Conservation (phyloP, 768 basidiomycete species). For the Naganishia vishniacii region DNA sequence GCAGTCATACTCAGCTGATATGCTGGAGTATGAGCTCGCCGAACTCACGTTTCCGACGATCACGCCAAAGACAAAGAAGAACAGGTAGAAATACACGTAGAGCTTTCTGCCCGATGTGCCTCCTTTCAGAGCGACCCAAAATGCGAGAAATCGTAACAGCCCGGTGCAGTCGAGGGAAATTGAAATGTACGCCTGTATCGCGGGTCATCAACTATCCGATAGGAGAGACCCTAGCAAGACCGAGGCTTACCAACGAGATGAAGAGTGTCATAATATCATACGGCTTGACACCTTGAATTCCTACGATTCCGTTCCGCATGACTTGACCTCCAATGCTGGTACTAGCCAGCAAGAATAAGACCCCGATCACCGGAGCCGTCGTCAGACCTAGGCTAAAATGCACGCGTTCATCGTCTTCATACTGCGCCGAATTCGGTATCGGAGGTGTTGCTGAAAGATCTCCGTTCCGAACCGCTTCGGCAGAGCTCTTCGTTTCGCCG, state of each 20-base stretch:
- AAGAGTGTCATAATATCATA: slow-evolving; percentile 92
- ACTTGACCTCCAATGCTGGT: slow-evolving; percentile 51
- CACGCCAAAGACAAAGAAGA: slow-evolving; percentile 71
- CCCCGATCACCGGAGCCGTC: slow-evolving; percentile 51
- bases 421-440: neutral
- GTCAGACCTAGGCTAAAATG: slow-evolving; percentile 41
- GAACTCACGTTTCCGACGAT: slow-evolving; percentile 67
- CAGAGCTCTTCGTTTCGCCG: neutral
- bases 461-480: neutral
- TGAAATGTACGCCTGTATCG: slow-evolving; percentile 66
- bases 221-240: neutral
- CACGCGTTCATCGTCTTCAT: slow-evolving; percentile 21
- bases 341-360: slow-evolving; percentile 50
- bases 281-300: slow-evolving; percentile 71
- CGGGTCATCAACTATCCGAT: too few species aligned
- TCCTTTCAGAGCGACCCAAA: slow-evolving; percentile 77
- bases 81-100: slow-evolving; percentile 73
- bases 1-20: too few species aligned
- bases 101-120: slow-evolving; percentile 65
- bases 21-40: too few species aligned
- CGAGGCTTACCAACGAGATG: slow-evolving; percentile 61
- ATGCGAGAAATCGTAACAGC: slow-evolving; percentile 75
- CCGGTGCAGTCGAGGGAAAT: slow-evolving; percentile 87
- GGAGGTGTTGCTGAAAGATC: neutral
- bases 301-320: slow-evolving; percentile 73